A percentile compares a stretch with the other conserved stretches of the same genome.
Evolutionary conservation across 2,329 filamentous ascomycete genomes (phyloP).

Genomic region (Aspergillus ruber): DNA sequence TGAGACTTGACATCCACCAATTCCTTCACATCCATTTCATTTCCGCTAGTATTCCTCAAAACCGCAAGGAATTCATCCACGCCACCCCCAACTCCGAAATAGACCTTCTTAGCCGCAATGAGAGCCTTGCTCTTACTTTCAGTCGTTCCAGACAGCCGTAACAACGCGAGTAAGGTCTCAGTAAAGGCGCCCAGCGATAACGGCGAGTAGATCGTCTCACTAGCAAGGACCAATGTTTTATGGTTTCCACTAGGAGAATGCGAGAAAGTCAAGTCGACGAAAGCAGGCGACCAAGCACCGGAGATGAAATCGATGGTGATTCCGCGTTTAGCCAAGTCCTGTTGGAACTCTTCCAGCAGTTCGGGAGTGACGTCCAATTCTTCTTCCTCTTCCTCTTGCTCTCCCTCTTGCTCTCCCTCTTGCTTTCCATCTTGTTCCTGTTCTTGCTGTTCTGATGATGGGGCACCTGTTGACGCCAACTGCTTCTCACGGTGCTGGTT

Average conservation of each 20-base stretch:
- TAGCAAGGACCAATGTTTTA: slow-evolving; percentile 50
- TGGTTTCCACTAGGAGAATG: slow-evolving; percentile 14
- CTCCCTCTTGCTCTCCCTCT: background rate
- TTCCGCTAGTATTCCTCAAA: slow-evolving; percentile 19
- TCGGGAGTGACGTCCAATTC: slow-evolving; percentile 46
- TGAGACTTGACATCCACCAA: slow-evolving; percentile 34
- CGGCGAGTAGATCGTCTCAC: slow-evolving; percentile 61
- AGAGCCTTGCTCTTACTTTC: slow-evolving; percentile 40
- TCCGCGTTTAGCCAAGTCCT: slow-evolving; percentile 33
- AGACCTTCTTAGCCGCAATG: slow-evolving; percentile 58
- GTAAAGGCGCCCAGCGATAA: slow-evolving; percentile 50
- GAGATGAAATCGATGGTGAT: slow-evolving; percentile 53
- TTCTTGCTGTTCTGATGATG: slow-evolving; percentile 1
- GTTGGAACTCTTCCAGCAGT: slow-evolving; percentile 41
- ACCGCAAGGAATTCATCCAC: slow-evolving; percentile 52
- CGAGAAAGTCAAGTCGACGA: slow-evolving; percentile 39
- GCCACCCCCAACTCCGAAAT: slow-evolving; percentile 61
- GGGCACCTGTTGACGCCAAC: background rate
- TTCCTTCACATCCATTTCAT: slow-evolving; percentile 23
- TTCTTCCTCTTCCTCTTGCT: slow-evolving; percentile 20
- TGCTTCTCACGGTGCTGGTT: slow-evolving; percentile 9
- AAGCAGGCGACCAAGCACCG: slow-evolving; percentile 51
- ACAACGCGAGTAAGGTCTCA: slow-evolving; percentile 45
- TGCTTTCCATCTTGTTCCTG: slow-evolving; percentile 6
- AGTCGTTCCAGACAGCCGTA: slow-evolving; percentile 34